A percentile compares a stretch with the other conserved stretches of the same genome.
Conservation (phyloP, 352 stramenopile genomes). For the Phytopythium oedochilum region DNA sequence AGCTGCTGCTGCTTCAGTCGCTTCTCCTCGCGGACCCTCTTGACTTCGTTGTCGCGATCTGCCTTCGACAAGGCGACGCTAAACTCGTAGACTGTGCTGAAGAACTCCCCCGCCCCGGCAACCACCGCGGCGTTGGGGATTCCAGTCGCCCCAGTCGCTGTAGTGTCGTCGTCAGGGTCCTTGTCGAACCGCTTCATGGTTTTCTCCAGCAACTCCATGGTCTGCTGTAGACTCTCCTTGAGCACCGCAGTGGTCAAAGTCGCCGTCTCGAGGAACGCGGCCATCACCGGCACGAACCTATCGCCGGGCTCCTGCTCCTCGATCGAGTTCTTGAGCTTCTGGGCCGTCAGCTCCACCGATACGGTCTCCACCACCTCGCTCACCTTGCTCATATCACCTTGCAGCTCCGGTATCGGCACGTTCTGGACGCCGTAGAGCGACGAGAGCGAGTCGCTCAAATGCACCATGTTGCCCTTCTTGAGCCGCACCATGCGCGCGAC, state of each 20-base stretch:
- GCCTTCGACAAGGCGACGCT: slow-evolving; percentile 71
- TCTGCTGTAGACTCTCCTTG: slow-evolving; percentile 45
- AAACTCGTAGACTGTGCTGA: slow-evolving; percentile 73
- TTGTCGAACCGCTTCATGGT: slow-evolving; percentile 66
- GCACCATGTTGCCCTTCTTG: slow-evolving; percentile 63
- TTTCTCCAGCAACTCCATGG: slow-evolving; percentile 40
- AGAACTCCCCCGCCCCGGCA: slow-evolving; percentile 53
- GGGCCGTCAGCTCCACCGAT: slow-evolving; percentile 52
- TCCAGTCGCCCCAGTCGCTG: neutral
- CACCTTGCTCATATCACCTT: slow-evolving; percentile 61
- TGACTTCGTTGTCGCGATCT: slow-evolving; percentile 72
- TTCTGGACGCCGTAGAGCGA: slow-evolving; percentile 77
- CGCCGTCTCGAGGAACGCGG: slow-evolving; percentile 47
- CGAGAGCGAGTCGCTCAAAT: slow-evolving; percentile 51
- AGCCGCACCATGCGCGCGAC: slow-evolving; percentile 61
- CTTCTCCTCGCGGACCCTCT: slow-evolving; percentile 61
- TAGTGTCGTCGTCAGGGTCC: slow-evolving; percentile 24
- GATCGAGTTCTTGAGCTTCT: slow-evolving; percentile 73
- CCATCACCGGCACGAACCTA: slow-evolving; percentile 63
- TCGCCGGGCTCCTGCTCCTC: slow-evolving; percentile 61
- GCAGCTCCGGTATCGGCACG: slow-evolving; percentile 70
- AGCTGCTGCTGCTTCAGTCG: slow-evolving; percentile 50
- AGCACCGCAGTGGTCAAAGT: slow-evolving; percentile 19
- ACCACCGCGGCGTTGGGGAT: slow-evolving; percentile 23
- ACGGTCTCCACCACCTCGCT: slow-evolving; percentile 58